Percentiles rank a stretch among this genome's conserved stretches.
phyloP scores from a whole-genome alignment of 2,329 filamentous ascomycete species.

The Bipolaris cookei region DNA sequence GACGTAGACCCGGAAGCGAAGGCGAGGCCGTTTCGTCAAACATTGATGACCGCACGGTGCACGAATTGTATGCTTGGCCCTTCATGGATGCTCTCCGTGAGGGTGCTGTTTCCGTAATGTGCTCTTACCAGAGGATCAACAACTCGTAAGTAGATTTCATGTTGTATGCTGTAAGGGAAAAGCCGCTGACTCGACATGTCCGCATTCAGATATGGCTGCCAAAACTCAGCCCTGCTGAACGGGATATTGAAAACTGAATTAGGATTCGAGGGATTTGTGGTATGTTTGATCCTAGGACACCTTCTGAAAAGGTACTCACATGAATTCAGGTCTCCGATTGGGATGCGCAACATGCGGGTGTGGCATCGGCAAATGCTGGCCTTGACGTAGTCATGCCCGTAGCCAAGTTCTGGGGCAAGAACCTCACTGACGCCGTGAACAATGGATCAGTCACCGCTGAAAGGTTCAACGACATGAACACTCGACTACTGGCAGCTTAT shows the following conservation, averaged over 20 bases:
- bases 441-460: conserved; percentile 35
- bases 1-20: conserved; percentile 46
- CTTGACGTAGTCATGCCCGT: conserved; percentile 57
- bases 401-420: conserved; percentile 39
- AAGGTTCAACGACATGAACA: conserved; percentile 42
- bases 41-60: conserved; percentile 68
- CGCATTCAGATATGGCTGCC: conserved; percentile 32
- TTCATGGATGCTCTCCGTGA: conserved; percentile 66
- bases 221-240: conserved; percentile 54
- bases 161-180: neutral
- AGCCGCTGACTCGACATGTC: neutral
- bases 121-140: conserved; percentile 52
- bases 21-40: conserved; percentile 66
- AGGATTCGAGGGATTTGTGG: conserved; percentile 54
- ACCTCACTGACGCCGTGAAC: conserved; percentile 39
- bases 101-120: conserved; percentile 67
- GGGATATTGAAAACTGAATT: conserved; percentile 59
- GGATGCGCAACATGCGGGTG: conserved; percentile 55
- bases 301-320: neutral
- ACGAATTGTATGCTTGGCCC: conserved; percentile 71
- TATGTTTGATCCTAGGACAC: conserved; percentile 29
- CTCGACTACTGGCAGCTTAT: conserved; percentile 34
- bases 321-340: conserved; percentile 43
- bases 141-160: conserved; percentile 16
- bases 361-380: conserved; percentile 53